These are phyloP conservation scores for Seiridium unicorne DNA, from an alignment of 2,329 filamentous ascomycete species.

Conservation along the genomic window DNA sequence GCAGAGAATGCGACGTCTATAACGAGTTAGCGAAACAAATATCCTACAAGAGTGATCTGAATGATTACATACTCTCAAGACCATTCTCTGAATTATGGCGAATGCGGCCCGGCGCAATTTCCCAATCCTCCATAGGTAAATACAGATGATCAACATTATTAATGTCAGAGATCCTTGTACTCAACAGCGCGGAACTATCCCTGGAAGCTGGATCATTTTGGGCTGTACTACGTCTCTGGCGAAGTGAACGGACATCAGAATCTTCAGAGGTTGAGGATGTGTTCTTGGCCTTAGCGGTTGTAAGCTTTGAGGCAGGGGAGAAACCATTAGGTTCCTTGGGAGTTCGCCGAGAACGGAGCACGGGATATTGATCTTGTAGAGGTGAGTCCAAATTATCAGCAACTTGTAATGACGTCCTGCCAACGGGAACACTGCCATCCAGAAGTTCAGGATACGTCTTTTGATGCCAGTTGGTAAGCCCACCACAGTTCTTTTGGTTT, in stretches of 20 bases:
- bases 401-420: background rate
- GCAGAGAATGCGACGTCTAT: constrained; percentile 43
- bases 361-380: background rate
- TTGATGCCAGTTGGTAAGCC: constrained; percentile 8
- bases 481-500: constrained; percentile 11
- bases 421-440: background rate
- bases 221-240: too few species aligned
- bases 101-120: constrained; percentile 42
- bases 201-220: background rate
- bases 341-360: background rate
- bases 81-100: constrained; percentile 19
- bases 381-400: background rate
- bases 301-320: background rate
- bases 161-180: background rate
- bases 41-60: background rate
- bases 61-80: constrained; percentile 33
- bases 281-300: background rate
- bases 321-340: background rate
- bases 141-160: background rate
- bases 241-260: too few species aligned
- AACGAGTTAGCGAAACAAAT: constrained; percentile 5
- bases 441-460: constrained; percentile 9
- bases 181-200: background rate
- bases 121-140: constrained; percentile 39
- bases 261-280: too few species aligned